Evolutionary conservation across 2,329 filamentous ascomycete genomes (phyloP).

Genomic region (Epichloe sp.): DNA sequence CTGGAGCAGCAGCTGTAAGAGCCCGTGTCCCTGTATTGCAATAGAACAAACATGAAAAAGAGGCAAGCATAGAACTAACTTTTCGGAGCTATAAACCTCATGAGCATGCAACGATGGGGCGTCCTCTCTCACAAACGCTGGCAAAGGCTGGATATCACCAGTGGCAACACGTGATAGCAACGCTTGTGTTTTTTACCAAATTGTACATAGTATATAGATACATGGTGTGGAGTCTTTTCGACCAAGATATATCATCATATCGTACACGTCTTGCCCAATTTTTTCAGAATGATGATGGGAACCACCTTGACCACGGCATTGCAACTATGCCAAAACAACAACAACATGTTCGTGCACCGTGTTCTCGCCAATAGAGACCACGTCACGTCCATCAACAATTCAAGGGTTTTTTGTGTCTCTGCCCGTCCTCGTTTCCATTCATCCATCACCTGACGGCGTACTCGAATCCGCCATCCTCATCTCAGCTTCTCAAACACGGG

Average conservation of each 20-base stretch:
- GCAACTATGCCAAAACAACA: not conserved
- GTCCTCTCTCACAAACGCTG: too few relatives aligned
- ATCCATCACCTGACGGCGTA: too few relatives aligned
- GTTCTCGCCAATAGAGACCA: not conserved
- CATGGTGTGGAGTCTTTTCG: slow-evolving; percentile 1
- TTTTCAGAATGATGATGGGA: too few relatives aligned
- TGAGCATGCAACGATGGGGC: too few relatives aligned
- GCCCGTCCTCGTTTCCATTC: too few relatives aligned
- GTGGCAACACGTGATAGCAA: not conserved
- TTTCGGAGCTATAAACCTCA: too few relatives aligned
- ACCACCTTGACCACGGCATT: not conserved
- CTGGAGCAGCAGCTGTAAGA: not conserved
- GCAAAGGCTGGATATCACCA: too few relatives aligned
- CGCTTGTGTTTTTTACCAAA: not conserved
- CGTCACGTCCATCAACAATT: too few relatives aligned
- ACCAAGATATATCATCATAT: not conserved
- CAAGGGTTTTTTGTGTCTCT: too few relatives aligned
- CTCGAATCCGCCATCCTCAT: slow-evolving; percentile 7
- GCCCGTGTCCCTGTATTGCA: not conserved
- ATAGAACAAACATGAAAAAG: not conserved
- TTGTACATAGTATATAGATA: not conserved
- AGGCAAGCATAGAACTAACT: not conserved
- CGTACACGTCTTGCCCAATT: not conserved
- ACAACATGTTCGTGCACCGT: not conserved
- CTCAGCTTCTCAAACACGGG: slow-evolving; percentile 22